phyloP scores from a whole-genome alignment of 768 basidiomycete genomes.

The Leccinum aurantiacum region DNA sequence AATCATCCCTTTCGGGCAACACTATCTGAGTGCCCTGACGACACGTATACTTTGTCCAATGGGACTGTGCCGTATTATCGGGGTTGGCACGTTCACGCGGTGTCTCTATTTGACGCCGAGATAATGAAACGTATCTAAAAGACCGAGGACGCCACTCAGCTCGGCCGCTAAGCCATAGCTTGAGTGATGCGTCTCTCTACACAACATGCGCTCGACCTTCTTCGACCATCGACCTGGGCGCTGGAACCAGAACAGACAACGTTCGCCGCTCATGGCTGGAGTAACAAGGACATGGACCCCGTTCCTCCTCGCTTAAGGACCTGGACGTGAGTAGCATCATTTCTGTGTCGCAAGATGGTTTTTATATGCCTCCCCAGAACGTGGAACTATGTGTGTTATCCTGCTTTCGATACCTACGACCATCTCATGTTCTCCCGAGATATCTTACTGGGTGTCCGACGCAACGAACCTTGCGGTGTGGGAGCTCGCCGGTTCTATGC shows the following conservation, averaged over 20 bases:
- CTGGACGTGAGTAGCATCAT: conserved; percentile 44
- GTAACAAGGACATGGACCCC: conserved; percentile 78
- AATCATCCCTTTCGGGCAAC: too few relatives aligned
- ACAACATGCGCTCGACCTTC: conserved; percentile 1
- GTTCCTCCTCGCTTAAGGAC: conserved; percentile 59
- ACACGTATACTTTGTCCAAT: background rate
- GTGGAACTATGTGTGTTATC: conserved; percentile 66
- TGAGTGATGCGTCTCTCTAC: conserved; percentile 9
- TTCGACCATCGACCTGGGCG: conserved; percentile 24
- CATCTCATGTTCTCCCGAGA: conserved; percentile 14
- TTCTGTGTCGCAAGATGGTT: background rate
- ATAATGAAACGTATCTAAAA: conserved; percentile 13
- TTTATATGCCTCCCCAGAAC: conserved; percentile 28
- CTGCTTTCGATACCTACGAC: conserved; percentile 28
- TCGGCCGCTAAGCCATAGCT: background rate
- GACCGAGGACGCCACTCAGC: background rate
- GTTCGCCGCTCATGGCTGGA: conserved; percentile 64
- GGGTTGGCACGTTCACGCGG: background rate
- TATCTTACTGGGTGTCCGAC: conserved; percentile 34
- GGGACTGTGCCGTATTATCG: background rate
- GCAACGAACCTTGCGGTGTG: conserved; percentile 45
- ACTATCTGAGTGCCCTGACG: too few relatives aligned
- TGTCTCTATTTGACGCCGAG: background rate
- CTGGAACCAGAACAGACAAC: conserved; percentile 36
- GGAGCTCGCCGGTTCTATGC: conserved; percentile 63